Conservation (phyloP, 2,329 filamentous ascomycete genomes). For the Nakataea oryzae region DNA sequence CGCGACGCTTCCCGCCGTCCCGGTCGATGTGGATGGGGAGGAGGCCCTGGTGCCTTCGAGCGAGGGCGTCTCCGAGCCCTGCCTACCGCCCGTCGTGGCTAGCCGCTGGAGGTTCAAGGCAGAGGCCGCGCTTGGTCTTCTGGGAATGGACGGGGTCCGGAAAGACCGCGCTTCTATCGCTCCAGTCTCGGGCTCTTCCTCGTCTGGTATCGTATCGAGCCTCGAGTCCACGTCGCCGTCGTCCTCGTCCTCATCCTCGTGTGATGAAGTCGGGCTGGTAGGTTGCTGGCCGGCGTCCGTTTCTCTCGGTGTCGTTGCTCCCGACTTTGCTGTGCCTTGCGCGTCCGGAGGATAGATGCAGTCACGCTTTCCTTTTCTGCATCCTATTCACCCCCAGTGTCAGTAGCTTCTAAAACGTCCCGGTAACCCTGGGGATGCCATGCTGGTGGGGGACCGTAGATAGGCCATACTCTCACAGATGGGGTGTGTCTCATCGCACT, state of each 20-base stretch:
- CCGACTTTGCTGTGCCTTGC: constrained; percentile 32
- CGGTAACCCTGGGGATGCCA: background rate
- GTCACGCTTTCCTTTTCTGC: constrained; percentile 82
- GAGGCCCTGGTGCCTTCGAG: constrained; percentile 37
- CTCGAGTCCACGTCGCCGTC: constrained; percentile 30
- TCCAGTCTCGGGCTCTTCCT: constrained; percentile 22
- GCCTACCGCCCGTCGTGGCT: constrained; percentile 20
- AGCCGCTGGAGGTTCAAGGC: constrained; percentile 23
- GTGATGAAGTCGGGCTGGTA: constrained; percentile 41
- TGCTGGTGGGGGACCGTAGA: background rate
- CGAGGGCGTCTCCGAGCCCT: constrained; percentile 43
- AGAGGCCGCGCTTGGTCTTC: constrained; percentile 27
- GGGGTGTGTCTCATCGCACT: constrained; percentile 88
- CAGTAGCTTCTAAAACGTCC: background rate
- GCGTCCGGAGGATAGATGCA: constrained; percentile 74
- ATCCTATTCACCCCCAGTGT: constrained; percentile 44
- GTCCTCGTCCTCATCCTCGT: constrained; percentile 39
- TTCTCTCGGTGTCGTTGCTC: constrained; percentile 15
- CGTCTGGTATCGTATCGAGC: constrained; percentile 44
- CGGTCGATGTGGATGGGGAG: constrained; percentile 41
- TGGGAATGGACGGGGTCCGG: constrained; percentile 12
- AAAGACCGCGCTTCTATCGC: background rate
- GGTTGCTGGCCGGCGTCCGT: constrained; percentile 32
- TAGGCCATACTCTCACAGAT: constrained; percentile 62
- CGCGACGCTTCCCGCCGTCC: constrained; percentile 24